A percentile compares a stretch with the other conserved stretches of the same genome.
Evolutionary conservation across 1,284 basidiomycete genomes (phyloP).

Genomic region (Golubevia sp.): DNA sequence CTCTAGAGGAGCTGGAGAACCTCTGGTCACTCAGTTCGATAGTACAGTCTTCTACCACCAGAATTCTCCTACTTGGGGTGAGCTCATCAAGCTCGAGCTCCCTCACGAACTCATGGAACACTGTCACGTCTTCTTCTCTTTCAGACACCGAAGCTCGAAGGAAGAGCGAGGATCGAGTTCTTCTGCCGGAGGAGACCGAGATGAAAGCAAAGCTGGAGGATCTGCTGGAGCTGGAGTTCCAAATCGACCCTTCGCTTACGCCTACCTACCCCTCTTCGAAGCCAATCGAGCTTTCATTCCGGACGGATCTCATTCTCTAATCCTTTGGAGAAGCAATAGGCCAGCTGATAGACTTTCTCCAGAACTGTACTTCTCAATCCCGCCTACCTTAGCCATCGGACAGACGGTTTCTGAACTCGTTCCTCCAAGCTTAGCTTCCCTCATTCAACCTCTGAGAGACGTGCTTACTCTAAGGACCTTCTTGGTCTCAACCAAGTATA

Average conservation of each 20-base stretch:
- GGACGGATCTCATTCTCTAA: slow-evolving; percentile 83
- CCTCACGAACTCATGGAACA: slow-evolving; percentile 73
- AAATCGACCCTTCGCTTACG: slow-evolving; percentile 79
- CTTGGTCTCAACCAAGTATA: slow-evolving; percentile 88
- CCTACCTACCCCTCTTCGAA: slow-evolving; percentile 84
- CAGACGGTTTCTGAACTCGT: slow-evolving; percentile 64
- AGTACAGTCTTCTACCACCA: slow-evolving; percentile 72
- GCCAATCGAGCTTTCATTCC: slow-evolving; percentile 79
- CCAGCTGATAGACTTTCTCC: slow-evolving; percentile 67
- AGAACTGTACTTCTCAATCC: slow-evolving; percentile 65
- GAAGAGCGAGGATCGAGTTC: no score
- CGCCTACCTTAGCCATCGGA: slow-evolving; percentile 70
- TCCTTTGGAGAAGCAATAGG: slow-evolving; percentile 44
- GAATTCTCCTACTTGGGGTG: slow-evolving; percentile 80
- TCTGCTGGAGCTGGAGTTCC: no score
- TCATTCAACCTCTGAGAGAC: slow-evolving; percentile 66
- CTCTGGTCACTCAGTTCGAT: slow-evolving; percentile 77
- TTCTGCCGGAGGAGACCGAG: no score
- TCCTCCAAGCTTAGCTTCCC: slow-evolving; percentile 31
- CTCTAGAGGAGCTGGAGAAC: slow-evolving; percentile 83
- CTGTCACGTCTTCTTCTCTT: slow-evolving; percentile 93
- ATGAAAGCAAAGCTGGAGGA: no score
- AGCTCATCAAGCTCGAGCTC: slow-evolving; percentile 83
- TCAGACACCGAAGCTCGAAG: slow-evolving; percentile 74
- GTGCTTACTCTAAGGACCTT: slow-evolving; percentile 82